These are phyloP conservation scores for Chaetomium tenue DNA, from an alignment of 495 filamentous ascomycete genomes.

Conservation along the genomic window DNA sequence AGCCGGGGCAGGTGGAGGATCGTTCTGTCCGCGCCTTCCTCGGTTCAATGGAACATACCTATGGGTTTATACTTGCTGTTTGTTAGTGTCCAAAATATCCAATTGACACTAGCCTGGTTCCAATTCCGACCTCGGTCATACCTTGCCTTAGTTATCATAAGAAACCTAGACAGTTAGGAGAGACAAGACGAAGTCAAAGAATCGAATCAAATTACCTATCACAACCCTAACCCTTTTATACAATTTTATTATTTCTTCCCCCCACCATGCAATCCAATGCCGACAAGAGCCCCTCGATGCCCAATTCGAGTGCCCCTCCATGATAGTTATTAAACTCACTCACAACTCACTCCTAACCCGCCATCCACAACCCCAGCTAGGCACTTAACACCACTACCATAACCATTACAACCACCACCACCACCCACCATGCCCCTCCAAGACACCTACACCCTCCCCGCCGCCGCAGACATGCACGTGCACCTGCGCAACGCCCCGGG, in stretches of 20 bases:
- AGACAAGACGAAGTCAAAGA: neutral
- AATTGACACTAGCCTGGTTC: neutral
- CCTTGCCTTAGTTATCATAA: no score
- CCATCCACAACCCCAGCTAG: neutral
- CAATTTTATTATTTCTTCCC: neutral
- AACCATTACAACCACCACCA: slow-evolving; percentile 2
- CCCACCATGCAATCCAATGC: slow-evolving; percentile 8
- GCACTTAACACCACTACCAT: no score
- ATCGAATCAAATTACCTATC: neutral
- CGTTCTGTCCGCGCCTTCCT: neutral
- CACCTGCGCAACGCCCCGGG: slow-evolving; percentile 70
- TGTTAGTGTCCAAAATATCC: neutral
- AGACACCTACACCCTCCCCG: slow-evolving; percentile 58
- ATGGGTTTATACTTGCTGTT: neutral
- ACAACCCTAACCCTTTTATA: slow-evolving; percentile 12
- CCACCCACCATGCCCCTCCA: slow-evolving; percentile 46
- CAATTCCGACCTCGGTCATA: no score
- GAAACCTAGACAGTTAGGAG: no score
- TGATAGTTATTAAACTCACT: neutral
- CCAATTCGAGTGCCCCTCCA: slow-evolving; percentile 3
- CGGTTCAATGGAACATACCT: neutral
- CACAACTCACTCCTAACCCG: neutral
- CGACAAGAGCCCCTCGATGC: slow-evolving; percentile 1
- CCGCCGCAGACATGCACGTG: slow-evolving; percentile 61
- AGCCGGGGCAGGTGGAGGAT: neutral